Conservation (phyloP, 345 rosid species). For the Rhizophora apiculata region DNA sequence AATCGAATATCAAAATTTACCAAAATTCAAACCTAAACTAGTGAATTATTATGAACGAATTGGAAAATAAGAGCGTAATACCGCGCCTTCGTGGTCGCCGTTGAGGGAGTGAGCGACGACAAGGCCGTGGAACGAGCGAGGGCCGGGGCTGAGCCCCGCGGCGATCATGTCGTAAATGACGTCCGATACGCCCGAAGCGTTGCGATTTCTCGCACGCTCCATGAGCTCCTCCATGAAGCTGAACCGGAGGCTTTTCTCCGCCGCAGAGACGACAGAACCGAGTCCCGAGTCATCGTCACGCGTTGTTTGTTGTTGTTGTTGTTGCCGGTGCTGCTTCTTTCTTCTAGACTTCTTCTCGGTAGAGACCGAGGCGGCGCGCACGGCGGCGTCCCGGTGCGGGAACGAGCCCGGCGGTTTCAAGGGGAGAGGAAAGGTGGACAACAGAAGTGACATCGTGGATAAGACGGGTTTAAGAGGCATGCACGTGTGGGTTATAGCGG, state of each 20-base stretch:
- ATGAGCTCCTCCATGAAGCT: slow-evolving; percentile 93
- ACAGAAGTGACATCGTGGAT: slow-evolving; percentile 23
- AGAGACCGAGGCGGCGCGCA: slow-evolving; percentile 9
- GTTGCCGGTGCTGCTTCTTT: slow-evolving; percentile 11
- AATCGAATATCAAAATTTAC: too few species aligned
- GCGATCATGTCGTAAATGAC: slow-evolving; percentile 95
- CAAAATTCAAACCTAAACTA: neutral
- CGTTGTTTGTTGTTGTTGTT: slow-evolving; percentile 1
- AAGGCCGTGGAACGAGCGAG: slow-evolving; percentile 90
- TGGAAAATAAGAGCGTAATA: slow-evolving; percentile 16
- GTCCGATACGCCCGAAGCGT: slow-evolving; percentile 57
- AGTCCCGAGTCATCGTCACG: neutral
- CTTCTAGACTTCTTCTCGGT: slow-evolving; percentile 9
- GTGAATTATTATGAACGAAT: too few species aligned
- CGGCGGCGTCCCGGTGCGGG: slow-evolving; percentile 1
- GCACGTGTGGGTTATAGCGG: neutral
- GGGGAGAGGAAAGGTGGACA: slow-evolving; percentile 12
- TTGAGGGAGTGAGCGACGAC: slow-evolving; percentile 62
- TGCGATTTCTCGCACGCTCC: slow-evolving; percentile 72
- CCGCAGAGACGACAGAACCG: slow-evolving; percentile 25
- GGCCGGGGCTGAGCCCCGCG: slow-evolving; percentile 88
- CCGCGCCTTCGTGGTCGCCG: slow-evolving; percentile 89
- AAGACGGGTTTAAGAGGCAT: slow-evolving; percentile 6
- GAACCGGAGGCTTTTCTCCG: slow-evolving; percentile 78
- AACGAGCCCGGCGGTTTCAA: slow-evolving; percentile 4